Base-by-base conservation (phyloP, 805 yeast genomes). In the Grigorovia transvaalensis region DNA sequence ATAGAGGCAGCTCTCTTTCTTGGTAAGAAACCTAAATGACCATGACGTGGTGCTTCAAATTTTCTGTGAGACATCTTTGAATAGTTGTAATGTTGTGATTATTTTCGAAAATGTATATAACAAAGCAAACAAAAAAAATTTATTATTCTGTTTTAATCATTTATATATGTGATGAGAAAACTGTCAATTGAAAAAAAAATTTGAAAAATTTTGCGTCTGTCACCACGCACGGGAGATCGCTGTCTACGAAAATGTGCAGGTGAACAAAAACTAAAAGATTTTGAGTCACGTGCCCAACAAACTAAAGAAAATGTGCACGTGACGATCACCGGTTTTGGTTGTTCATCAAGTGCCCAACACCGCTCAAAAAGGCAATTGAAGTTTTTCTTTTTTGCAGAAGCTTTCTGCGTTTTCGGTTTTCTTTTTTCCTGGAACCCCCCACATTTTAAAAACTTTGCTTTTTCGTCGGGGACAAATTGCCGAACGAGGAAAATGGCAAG, bases 1-100 rank as follows among this genome's bases (percentile, higher is more conserved):
- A 88, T 93, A 74, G 85, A 81, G 77, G 95, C 84, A 74, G 98
- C 89, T 84, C 99, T 89, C 96, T 93, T 93, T 84, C 96, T 89
- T 85, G 99, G 99, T 71, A 85, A 82, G 96, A 89, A 93, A 74
- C 98, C 99, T 76, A 93, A 82, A 77, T 96, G 91, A 79, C 99
- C 99, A 90, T 93, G 98, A 83, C 99, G 89, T 83, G 99, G 99
- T 70, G 93, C 95, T 88, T 93, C 98, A 93, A 74, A 93, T 85
- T 93, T 93, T 86, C 99, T 88, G 93, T 93, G 99, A 76, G 99
- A 93, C 99, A 93, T 93, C 59, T 51, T 45, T 29, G 41, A 15
- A 19, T 45, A 50, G 50, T 52, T 33, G 18, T 45, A 45, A 29
- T 27, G 30, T 44, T 45, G 33, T 33, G 18, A 45, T 45, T 45